phyloP scores from a whole-genome alignment of 2,329 filamentous ascomycete species.

The Apiospora phragmitis region DNA sequence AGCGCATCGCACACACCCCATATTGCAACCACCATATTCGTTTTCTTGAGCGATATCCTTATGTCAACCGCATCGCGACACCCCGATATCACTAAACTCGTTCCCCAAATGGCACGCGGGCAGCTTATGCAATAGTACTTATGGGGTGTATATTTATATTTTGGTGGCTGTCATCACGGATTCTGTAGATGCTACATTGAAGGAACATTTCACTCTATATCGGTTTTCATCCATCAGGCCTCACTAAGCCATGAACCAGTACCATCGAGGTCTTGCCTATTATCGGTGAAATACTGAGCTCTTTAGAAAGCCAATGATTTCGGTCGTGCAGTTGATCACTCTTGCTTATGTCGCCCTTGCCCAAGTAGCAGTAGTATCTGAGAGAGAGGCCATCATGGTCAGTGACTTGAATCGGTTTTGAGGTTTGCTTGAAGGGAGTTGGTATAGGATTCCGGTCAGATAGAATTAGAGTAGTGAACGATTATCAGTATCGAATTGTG shows the following conservation, averaged over 20 bases:
- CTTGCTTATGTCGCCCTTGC: not conserved
- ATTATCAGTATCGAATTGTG: not conserved
- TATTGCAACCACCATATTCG: not conserved
- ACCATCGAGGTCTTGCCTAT: not conserved
- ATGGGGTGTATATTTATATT: too few relatives aligned
- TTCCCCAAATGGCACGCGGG: too few relatives aligned
- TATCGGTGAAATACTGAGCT: not conserved
- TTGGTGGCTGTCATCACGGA: too few relatives aligned
- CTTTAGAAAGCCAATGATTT: not conserved
- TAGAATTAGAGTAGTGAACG: constrained; percentile 2
- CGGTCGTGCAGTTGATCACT: not conserved
- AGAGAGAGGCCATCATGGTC: not conserved
- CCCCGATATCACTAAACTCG: too few relatives aligned
- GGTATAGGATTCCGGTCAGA: not conserved
- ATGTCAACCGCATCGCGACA: too few relatives aligned
- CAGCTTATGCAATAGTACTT: too few relatives aligned
- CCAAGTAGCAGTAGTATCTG: not conserved
- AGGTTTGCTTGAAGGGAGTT: not conserved
- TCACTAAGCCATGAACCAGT: too few relatives aligned
- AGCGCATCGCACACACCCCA: not conserved
- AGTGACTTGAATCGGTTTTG: not conserved
- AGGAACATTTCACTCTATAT: not conserved
- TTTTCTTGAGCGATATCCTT: too few relatives aligned
- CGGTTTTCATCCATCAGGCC: too few relatives aligned
- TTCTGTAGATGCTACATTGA: too few relatives aligned